These are phyloP conservation scores for Neurospora africana DNA, from an alignment of 495 filamentous ascomycete genomes.

Conservation along the genomic window DNA sequence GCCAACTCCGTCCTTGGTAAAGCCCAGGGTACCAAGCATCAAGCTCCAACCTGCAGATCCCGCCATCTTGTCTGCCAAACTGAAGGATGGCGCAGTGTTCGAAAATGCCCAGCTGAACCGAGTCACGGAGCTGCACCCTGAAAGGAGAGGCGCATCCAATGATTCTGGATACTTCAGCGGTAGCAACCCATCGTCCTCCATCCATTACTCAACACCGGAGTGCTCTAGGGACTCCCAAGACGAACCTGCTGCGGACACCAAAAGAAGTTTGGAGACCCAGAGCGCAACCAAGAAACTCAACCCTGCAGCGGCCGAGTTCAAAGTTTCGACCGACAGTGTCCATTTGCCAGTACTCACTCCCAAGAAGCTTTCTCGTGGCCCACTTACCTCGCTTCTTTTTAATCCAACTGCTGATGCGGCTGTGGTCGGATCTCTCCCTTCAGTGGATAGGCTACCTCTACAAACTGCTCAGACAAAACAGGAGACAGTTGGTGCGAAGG, in stretches of 20 bases:
- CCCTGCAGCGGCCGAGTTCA: constrained; percentile 23
- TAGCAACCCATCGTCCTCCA: neutral
- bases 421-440: neutral
- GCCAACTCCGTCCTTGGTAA: neutral
- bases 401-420: neutral
- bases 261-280: neutral
- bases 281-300: constrained; percentile 13
- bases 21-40: neutral
- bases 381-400: constrained; percentile 6
- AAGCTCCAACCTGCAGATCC: constrained; percentile 3
- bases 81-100: constrained; percentile 4
- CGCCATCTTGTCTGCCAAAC: constrained; percentile 14
- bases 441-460: neutral
- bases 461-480: neutral
- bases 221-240: neutral
- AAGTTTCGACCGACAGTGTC: neutral
- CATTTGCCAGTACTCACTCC: constrained; percentile 4
- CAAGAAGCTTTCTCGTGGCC: constrained; percentile 13
- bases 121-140: neutral
- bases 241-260: neutral
- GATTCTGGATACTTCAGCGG: constrained; percentile 14
- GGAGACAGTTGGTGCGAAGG: neutral
- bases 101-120: neutral
- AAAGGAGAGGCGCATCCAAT: neutral
- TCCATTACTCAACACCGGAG: neutral